Evolutionary conservation across 2,329 filamentous ascomycete genomes (phyloP).

Genomic region (Claviceps citrina): DNA sequence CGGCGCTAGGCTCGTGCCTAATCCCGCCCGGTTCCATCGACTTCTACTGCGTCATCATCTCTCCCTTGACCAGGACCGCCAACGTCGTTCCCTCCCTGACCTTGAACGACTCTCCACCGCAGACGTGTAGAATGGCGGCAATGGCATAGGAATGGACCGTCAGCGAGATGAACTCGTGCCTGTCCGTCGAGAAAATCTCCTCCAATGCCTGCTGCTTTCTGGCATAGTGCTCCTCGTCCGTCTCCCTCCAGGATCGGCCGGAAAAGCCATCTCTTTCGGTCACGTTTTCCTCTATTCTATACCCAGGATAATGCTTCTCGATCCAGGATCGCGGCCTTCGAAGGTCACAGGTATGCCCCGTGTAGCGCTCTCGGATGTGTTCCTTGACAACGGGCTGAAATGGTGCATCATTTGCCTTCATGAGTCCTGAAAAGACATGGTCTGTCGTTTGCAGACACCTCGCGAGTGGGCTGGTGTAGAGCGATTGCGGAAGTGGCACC

Average conservation of each 20-base stretch:
- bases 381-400: conserved; percentile 43
- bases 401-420: conserved; percentile 17
- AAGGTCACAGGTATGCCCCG: conserved; percentile 46
- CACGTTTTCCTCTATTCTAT: background rate
- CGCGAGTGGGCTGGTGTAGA: conserved; percentile 43
- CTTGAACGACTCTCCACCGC: conserved; percentile 24
- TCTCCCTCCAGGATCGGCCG: conserved; percentile 29
- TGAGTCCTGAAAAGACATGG: conserved; percentile 32
- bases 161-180: conserved; percentile 29
- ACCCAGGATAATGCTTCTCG: conserved; percentile 18
- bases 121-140: conserved; percentile 25
- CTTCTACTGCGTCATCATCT: conserved; percentile 4
- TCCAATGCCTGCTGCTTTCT: conserved; percentile 28
- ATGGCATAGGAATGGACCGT: conserved; percentile 36
- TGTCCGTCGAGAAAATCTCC: conserved; percentile 28
- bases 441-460: conserved; percentile 43
- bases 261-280: background rate
- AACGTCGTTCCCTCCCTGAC: conserved; percentile 37
- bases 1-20: background rate
- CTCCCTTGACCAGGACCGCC: conserved; percentile 37
- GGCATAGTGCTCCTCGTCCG: conserved; percentile 28
- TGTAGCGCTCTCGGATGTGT: conserved; percentile 41
- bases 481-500: conserved; percentile 36
- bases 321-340: conserved; percentile 35
- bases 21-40: background rate